phyloP scores from a whole-genome alignment of 306 rosid genomes.

The Trifolium dubium region DNA sequence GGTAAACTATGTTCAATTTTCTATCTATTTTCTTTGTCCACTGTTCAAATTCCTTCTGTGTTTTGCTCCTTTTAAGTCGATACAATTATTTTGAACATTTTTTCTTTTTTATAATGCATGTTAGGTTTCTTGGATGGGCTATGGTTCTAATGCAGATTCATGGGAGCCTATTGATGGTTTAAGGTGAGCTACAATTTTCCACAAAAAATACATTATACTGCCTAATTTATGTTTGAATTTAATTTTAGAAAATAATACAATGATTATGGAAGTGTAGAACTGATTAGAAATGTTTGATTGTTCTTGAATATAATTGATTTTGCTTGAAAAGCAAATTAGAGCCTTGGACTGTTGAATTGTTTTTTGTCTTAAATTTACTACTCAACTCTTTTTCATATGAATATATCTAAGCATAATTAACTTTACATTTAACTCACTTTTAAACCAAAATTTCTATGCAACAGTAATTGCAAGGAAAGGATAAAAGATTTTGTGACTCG shows the following conservation, averaged over 20 bases:
- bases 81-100: not conserved
- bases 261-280: not conserved
- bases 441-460: not conserved
- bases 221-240: not conserved
- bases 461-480: constrained; percentile 62
- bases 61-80: not conserved
- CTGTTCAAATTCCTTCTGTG: not conserved
- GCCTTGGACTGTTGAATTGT: not conserved
- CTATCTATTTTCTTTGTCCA: not conserved
- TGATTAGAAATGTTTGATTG: not conserved
- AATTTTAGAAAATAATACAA: not conserved
- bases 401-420: not conserved
- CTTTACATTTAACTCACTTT: not conserved
- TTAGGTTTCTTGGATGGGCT: constrained; percentile 85
- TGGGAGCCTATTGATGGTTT: constrained; percentile 83
- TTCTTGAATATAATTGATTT: not conserved
- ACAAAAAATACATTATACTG: not conserved
- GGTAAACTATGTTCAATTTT: constrained; percentile 41
- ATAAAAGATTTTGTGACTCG: constrained; percentile 54
- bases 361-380: not conserved
- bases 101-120: not conserved
- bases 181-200: constrained; percentile 44
- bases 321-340: not conserved
- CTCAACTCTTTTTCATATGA: not conserved
- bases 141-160: constrained; percentile 62